These are phyloP conservation scores for Pythium oligandrum DNA, from an alignment of 352 stramenopile species.

Conservation along the genomic window DNA sequence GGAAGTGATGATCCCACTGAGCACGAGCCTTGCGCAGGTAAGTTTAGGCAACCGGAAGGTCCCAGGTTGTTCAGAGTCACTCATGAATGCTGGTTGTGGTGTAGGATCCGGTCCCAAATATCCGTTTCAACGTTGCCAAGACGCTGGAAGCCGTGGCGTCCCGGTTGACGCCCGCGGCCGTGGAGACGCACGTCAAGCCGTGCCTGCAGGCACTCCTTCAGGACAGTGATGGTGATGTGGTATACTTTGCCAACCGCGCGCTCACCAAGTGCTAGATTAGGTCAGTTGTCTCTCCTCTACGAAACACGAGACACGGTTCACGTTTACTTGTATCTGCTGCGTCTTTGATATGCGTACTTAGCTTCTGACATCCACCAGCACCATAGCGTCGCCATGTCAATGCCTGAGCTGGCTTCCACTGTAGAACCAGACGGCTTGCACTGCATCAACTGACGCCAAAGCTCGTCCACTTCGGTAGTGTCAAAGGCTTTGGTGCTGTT, in stretches of 20 bases:
- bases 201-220: constrained; percentile 85
- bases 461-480: constrained; percentile 39
- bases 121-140: constrained; percentile 99
- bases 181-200: constrained; percentile 74
- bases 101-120: constrained; percentile 95
- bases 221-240: constrained; percentile 92
- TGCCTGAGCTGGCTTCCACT: neutral
- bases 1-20: constrained; percentile 88
- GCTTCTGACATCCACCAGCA: constrained; percentile 52
- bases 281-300: constrained; percentile 18
- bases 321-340: constrained; percentile 11
- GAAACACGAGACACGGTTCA: constrained; percentile 7
- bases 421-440: neutral
- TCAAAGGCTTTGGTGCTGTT: constrained; percentile 19
- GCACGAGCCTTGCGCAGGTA: constrained; percentile 90
- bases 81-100: constrained; percentile 10
- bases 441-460: constrained; percentile 26
- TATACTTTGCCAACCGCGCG: constrained; percentile 89
- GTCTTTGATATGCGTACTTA: constrained; percentile 17
- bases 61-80: no score
- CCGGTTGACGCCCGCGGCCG: constrained; percentile 57
- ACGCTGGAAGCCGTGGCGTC: constrained; percentile 85
- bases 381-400: constrained; percentile 43
- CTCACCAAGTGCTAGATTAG: constrained; percentile 56
- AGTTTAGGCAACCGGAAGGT: neutral